phyloP scores from a whole-genome alignment of 768 basidiomycete species.

The Mycena vitilis region DNA sequence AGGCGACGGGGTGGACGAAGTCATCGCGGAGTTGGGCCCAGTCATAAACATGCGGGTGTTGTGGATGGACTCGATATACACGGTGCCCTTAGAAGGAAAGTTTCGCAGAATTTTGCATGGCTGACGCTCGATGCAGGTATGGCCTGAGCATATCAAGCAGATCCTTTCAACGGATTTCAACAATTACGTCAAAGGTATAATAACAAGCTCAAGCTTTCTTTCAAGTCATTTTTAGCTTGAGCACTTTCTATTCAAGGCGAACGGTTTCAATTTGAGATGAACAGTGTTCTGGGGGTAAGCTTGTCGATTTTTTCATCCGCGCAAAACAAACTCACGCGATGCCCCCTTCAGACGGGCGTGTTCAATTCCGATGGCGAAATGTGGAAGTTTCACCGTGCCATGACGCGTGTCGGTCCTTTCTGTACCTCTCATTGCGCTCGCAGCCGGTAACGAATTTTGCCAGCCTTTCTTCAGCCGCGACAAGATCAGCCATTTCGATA shows the following conservation, averaged over 20 bases:
- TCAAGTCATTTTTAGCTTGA: too few relatives aligned
- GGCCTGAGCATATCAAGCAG: conserved; percentile 41
- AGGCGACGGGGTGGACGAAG: conserved; percentile 26
- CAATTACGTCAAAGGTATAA: conserved; percentile 42
- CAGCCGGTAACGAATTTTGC: conserved; percentile 38
- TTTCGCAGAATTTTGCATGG: too few relatives aligned
- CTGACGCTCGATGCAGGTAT: conserved; percentile 4
- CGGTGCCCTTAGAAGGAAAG: conserved; percentile 18
- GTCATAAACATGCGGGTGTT: conserved; percentile 36
- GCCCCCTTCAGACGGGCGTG: conserved; percentile 54
- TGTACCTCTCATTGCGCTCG: neutral
- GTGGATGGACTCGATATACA: conserved; percentile 37
- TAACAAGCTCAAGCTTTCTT: too few relatives aligned
- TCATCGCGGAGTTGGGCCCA: conserved; percentile 23
- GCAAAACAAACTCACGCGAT: neutral
- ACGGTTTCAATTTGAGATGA: conserved; percentile 28
- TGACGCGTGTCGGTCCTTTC: conserved; percentile 34
- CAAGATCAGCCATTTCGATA: conserved; percentile 65
- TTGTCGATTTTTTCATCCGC: neutral
- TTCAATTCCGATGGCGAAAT: conserved; percentile 71
- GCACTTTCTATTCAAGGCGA: conserved; percentile 26
- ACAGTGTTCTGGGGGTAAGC: conserved; percentile 33
- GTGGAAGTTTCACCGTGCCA: conserved; percentile 61
- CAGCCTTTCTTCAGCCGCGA: conserved; percentile 72
- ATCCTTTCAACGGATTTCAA: conserved; percentile 44